Conservation (phyloP, 2,329 filamentous ascomycete species). For the Pseudogymnoascus sp. region DNA sequence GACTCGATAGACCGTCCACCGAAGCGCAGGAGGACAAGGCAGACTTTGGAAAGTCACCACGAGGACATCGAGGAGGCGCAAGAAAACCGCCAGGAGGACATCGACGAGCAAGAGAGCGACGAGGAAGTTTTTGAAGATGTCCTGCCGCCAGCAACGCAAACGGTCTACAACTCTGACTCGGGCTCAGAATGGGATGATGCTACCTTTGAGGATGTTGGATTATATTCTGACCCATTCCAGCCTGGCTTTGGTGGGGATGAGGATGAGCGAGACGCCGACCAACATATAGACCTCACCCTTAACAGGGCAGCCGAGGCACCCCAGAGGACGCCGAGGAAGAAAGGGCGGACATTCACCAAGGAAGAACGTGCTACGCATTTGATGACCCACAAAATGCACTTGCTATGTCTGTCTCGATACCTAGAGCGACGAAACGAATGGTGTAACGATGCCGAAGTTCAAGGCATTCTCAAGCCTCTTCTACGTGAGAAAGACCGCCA, state of each 20-base stretch:
- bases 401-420: conserved; percentile 76
- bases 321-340: conserved; percentile 11
- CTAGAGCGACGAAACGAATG: conserved; percentile 71
- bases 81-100: conserved; percentile 17
- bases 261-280: conserved; percentile 20
- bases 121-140: conserved; percentile 25
- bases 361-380: conserved; percentile 51
- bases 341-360: conserved; percentile 40
- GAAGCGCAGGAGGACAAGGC: conserved; percentile 27
- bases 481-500: conserved; percentile 56
- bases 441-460: conserved; percentile 71
- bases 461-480: conserved; percentile 55
- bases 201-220: conserved; percentile 11
- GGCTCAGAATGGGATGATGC: conserved; percentile 8
- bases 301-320: conserved; percentile 20
- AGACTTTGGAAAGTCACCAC: conserved; percentile 11
- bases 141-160: conserved; percentile 11
- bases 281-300: conserved; percentile 29
- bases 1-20: conserved; percentile 27
- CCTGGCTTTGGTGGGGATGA: conserved; percentile 21
- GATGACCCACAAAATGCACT: conserved; percentile 76
- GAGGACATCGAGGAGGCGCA: conserved; percentile 12
- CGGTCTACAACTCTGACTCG: conserved; percentile 24
- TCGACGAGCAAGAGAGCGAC: conserved; percentile 16
- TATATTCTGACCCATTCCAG: conserved; percentile 16